Percentiles rank a stretch among this genome's conserved stretches.
These are phyloP conservation scores for Arachis hypogaea DNA, from an alignment of 306 rosid species.

Conservation along the genomic window DNA sequence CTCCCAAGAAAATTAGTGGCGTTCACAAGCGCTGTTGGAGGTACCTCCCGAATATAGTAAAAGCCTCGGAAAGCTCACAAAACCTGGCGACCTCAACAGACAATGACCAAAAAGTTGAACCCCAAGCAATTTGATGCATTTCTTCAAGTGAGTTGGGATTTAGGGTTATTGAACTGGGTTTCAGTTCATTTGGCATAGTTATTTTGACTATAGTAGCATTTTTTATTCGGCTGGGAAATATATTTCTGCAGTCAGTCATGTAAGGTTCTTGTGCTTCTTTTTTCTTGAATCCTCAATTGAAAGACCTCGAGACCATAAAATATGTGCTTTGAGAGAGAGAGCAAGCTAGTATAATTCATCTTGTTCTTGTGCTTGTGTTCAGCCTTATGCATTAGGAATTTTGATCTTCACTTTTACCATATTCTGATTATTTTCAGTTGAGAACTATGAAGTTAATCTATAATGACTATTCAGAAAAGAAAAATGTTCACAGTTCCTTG, in stretches of 20 bases:
- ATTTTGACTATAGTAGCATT: slow-evolving; percentile 32
- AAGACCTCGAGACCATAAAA: slow-evolving; percentile 23
- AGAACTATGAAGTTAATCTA: too few relatives aligned
- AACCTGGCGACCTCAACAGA: slow-evolving; percentile 50
- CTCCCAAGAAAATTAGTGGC: slow-evolving; percentile 91
- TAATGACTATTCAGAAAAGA: too few relatives aligned
- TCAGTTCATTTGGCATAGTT: slow-evolving; percentile 35
- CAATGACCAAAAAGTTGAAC: slow-evolving; percentile 52
- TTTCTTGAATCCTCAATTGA: slow-evolving; percentile 20
- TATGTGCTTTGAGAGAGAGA: slow-evolving; percentile 37
- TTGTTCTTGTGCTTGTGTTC: slow-evolving; percentile 13
- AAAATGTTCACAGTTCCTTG: neutral
- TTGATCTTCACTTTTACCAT: neutral
- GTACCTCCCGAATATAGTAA: slow-evolving; percentile 60
- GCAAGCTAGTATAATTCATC: slow-evolving; percentile 27
- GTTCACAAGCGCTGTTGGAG: slow-evolving; percentile 99
- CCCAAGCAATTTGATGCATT: slow-evolving; percentile 57
- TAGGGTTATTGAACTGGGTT: slow-evolving; percentile 36
- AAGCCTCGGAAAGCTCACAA: slow-evolving; percentile 45
- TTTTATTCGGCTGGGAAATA: slow-evolving; percentile 27
- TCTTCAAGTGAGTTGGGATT: slow-evolving; percentile 31
- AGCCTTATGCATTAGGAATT: neutral
- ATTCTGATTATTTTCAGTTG: too few relatives aligned
- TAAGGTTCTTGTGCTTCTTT: slow-evolving; percentile 39
- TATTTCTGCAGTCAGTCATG: slow-evolving; percentile 31